Percentiles rank a stretch among this genome's conserved stretches.
These are phyloP conservation scores for Globisporangium lucens DNA, from an alignment of 352 stramenopile species.

Conservation along the genomic window DNA sequence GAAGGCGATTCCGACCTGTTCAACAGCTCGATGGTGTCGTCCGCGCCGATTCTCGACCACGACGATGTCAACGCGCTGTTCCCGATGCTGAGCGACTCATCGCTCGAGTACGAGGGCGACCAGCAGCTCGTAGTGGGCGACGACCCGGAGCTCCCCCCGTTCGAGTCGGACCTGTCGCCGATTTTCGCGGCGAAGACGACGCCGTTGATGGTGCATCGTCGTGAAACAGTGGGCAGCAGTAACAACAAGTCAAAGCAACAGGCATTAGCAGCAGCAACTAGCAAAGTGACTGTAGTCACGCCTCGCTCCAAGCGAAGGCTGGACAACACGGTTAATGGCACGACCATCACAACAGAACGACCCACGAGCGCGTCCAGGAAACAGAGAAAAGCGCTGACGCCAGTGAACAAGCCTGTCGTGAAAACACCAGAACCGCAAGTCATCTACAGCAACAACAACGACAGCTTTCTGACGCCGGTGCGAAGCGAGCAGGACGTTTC, in stretches of 20 bases:
- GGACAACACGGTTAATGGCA: background rate
- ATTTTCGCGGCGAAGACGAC: constrained; percentile 39
- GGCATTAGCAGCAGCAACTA: background rate
- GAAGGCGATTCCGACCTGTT: constrained; percentile 26
- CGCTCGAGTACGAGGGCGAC: constrained; percentile 33
- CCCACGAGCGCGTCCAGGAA: background rate
- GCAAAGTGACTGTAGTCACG: background rate
- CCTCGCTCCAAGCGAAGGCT: constrained; percentile 6
- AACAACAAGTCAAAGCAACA: constrained; percentile 12
- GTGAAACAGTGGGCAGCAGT: background rate
- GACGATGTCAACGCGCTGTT: constrained; percentile 23
- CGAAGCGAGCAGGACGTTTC: constrained; percentile 12
- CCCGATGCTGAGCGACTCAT: constrained; percentile 32
- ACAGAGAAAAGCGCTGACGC: constrained; percentile 11
- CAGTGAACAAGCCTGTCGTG: constrained; percentile 17
- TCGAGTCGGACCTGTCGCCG: constrained; percentile 50
- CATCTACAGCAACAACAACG: constrained; percentile 7
- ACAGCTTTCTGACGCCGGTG: constrained; percentile 14
- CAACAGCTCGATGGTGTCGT: constrained; percentile 21
- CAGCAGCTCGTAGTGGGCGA: constrained; percentile 24
- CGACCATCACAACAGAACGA: background rate
- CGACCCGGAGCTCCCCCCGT: constrained; percentile 27
- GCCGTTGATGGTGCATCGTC: constrained; percentile 4
- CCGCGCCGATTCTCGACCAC: constrained; percentile 24
- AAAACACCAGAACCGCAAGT: constrained; percentile 10